Evolutionary conservation across 148 eudicot genomes (phyloP), one percentile per base, ranked within the genome.

Genomic region (Oxyria digyna): DNA sequence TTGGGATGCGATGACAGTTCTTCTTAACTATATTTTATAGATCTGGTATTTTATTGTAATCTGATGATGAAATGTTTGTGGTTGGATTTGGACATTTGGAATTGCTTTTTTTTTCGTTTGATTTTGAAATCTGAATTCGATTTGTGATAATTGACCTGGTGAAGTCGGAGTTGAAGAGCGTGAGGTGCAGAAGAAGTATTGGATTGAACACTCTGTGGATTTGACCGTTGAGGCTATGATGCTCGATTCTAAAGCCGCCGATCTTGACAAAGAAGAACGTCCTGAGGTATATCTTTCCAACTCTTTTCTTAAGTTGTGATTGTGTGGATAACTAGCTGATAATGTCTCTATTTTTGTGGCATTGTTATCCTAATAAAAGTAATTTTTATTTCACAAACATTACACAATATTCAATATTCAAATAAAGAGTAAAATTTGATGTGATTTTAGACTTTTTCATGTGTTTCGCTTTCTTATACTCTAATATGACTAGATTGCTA

Each of bases 201-300:
- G 99, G 99, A 71, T 73, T 5, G 99, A 91, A 78, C 99, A 95
- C 73, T 82, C 99, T 29, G 87, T 37, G n/a, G 89, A 91, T 23
- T 87, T 91, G 50, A 88, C 97, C 1, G 79, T 95, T 20, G 99
- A 95, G 78, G 86, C 97, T 6, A 95, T 91, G 97, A 95, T 95
- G 99, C 99, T 95, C 62, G 99, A 95, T 73, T 95, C 99, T 38
- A 83, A 87, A 71, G 99, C 99, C 2, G 76, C 82, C 11, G 99
- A 95, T 81, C 97, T 95, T 42, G 99, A 95, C 81, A 95, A 88
- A 76, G 93, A 88, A 76, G 99, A 95, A 74, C 86, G 97, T 45
- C 99, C 99, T 71, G 99, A 95, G 83, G 99, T 94, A 81, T 52
- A 2, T 52, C 62, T 52, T 52, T 52, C 29, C 29, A 15, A 1